Evolutionary conservation across 441 rosid species (phyloP).

Genomic region (Dalechampia spathulata): DNA sequence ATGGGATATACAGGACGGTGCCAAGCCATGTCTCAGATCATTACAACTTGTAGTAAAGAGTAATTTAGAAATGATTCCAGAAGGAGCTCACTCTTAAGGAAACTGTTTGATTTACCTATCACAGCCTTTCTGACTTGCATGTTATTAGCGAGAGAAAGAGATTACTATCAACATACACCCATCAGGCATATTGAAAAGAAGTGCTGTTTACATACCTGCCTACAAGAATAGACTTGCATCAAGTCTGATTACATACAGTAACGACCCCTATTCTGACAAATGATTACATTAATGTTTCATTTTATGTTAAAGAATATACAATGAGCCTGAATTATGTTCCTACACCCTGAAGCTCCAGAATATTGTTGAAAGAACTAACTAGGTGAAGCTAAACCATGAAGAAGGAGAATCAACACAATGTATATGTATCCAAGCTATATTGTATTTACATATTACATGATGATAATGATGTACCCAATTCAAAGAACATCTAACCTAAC

Average conservation of each 20-base stretch:
- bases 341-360: constrained; percentile 5
- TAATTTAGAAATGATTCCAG: constrained; percentile 5
- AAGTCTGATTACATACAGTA: too few species aligned
- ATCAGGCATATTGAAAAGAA: too few species aligned
- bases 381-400: constrained; percentile 13
- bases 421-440: constrained; percentile 14
- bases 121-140: not conserved
- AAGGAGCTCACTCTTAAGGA: too few species aligned
- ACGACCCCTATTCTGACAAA: too few species aligned
- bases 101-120: not conserved
- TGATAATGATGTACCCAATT: constrained; percentile 4
- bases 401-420: constrained; percentile 26
- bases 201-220: too few species aligned
- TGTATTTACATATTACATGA: constrained; percentile 23
- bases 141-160: not conserved
- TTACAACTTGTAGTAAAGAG: rapidly evolving
- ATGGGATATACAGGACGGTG: constrained; percentile 10
- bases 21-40: not conserved
- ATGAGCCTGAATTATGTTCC: constrained; percentile 13
- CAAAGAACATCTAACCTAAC: constrained; percentile 40
- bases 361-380: not conserved
- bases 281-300: constrained; percentile 3
- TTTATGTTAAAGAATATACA: constrained; percentile 16
- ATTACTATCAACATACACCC: too few species aligned
- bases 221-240: too few species aligned